Evolutionary conservation across 2,329 filamentous ascomycete species (phyloP).

Genomic region (Fusarium globosum): DNA sequence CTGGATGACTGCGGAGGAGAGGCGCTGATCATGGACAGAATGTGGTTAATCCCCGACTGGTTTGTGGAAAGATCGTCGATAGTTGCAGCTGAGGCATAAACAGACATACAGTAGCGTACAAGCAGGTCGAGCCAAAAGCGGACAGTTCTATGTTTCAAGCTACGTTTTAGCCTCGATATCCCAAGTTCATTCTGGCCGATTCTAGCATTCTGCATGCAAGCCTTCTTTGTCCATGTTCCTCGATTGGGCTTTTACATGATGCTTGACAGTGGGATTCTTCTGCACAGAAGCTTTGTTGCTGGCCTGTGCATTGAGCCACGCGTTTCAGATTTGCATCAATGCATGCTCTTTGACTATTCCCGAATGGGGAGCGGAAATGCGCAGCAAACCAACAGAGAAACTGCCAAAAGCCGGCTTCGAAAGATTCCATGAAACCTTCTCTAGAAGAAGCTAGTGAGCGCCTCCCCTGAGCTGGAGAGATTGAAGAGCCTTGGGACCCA

Average conservation of each 20-base stretch:
- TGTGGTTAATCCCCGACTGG: conserved; percentile 23
- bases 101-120: background rate
- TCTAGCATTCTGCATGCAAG: background rate
- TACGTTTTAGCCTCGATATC: conserved; percentile 18
- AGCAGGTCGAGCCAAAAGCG: conserved; percentile 9
- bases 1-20: background rate
- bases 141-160: conserved; percentile 20
- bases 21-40: conserved; percentile 26
- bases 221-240: conserved; percentile 2
- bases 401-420: conserved; percentile 6
- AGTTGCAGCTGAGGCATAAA: conserved; percentile 31
- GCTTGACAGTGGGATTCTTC: background rate
- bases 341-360: conserved; percentile 5
- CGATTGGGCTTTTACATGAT: conserved; percentile 1
- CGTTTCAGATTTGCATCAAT: conserved; percentile 31
- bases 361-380: conserved; percentile 9
- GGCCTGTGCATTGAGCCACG: conserved; percentile 29
- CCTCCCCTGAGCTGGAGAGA: conserved; percentile 37
- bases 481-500: conserved; percentile 28
- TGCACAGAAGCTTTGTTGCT: conserved; percentile 18
- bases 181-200: background rate
- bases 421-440: conserved; percentile 46
- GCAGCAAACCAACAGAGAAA: conserved; percentile 13
- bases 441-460: conserved; percentile 27
- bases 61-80: conserved; percentile 29